Conservation (phyloP, 345 rosid species). For the Eucalyptus rudis region DNA sequence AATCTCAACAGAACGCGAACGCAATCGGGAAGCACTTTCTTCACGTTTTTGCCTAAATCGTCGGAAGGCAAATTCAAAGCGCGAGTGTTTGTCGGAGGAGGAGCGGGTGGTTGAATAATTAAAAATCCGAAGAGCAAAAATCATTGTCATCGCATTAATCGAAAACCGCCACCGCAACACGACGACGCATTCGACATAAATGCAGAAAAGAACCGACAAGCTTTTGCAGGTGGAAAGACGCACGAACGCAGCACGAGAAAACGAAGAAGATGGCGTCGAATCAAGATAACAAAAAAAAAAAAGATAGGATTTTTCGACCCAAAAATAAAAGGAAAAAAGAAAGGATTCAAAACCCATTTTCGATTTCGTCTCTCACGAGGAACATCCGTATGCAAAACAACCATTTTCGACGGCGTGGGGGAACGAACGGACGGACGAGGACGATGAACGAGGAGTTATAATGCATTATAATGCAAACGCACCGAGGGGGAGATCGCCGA, state of each 20-base stretch:
- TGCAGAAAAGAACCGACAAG: background rate
- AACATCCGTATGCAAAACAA: background rate
- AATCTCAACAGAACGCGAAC: background rate
- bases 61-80: background rate
- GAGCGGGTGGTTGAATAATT: constrained; percentile 11
- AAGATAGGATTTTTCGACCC: no score
- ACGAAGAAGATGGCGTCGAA: background rate
- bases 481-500: constrained; percentile 66
- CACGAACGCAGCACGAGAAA: background rate
- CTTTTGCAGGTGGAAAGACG: background rate
- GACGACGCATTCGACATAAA: background rate
- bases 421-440: background rate
- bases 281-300: background rate
- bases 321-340: no score
- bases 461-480: background rate
- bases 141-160: background rate
- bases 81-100: background rate
- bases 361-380: background rate
- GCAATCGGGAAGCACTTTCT: background rate
- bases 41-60: background rate
- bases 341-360: background rate
- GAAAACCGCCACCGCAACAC: background rate
- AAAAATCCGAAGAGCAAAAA: background rate
- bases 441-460: no score
- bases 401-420: background rate